Percentiles rank a stretch among this genome's conserved stretches.
Conservation (phyloP, 2,329 filamentous ascomycete genomes). For the Colletotrichum tropicale region DNA sequence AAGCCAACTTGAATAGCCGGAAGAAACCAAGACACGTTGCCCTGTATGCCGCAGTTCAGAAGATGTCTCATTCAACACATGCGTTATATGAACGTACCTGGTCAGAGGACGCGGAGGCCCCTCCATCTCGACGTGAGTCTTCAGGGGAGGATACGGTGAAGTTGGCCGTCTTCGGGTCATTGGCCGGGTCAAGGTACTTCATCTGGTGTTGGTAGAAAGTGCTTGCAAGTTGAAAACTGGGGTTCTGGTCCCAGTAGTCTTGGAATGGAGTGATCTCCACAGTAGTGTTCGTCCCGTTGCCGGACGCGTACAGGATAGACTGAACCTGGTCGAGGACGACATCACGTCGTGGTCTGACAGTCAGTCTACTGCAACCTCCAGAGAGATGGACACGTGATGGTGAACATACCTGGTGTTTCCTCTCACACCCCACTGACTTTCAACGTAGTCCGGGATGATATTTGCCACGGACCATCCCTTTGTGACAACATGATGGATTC, state of each 20-base stretch:
- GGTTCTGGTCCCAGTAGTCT: conserved; percentile 20
- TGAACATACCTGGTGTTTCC: background rate
- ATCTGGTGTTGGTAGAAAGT: conserved; percentile 13
- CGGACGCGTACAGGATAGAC: conserved; percentile 8
- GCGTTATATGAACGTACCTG: background rate
- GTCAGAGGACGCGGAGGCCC: conserved; percentile 2
- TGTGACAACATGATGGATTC: conserved; percentile 25
- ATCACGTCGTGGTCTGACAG: conserved; percentile 1
- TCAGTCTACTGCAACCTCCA: background rate
- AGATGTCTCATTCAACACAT: background rate
- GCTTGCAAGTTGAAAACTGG: conserved; percentile 6
- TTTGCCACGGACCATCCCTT: background rate
- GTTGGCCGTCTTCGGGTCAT: conserved; percentile 6
- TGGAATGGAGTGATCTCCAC: conserved; percentile 8
- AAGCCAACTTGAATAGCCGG: conserved; percentile 18
- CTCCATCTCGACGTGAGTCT: background rate
- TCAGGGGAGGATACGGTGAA: conserved; percentile 11
- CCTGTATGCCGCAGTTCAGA: background rate
- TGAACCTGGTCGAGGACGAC: background rate
- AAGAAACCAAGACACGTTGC: conserved; percentile 17
- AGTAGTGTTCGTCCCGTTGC: conserved; percentile 8
- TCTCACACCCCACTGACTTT: conserved; percentile 14
- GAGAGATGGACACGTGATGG: background rate
- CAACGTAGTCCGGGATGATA: background rate
- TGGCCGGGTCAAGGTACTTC: conserved; percentile 4